Evolutionary conservation across 352 stramenopile species (phyloP).

Genomic region (Pythium scleroteichum): DNA sequence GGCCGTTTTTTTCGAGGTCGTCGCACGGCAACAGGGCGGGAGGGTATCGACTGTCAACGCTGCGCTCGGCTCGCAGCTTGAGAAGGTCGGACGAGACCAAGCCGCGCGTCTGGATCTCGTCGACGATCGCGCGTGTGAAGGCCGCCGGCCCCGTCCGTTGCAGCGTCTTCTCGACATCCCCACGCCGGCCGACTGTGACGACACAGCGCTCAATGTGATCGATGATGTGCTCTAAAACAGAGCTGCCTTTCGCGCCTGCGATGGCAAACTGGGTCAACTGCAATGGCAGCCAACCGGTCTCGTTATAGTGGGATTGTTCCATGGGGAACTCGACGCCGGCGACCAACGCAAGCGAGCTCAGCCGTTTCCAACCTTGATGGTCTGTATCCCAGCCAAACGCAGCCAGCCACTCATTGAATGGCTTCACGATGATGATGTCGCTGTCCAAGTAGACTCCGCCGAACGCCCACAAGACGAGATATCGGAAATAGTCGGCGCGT

Average conservation of each 20-base stretch:
- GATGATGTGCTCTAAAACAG: not conserved
- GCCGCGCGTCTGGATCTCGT: slow-evolving; percentile 5
- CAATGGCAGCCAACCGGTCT: slow-evolving; percentile 11
- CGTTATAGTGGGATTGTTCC: slow-evolving; percentile 7
- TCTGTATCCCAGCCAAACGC: slow-evolving; percentile 12
- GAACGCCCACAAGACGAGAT: slow-evolving; percentile 10
- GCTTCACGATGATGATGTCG: slow-evolving; percentile 8
- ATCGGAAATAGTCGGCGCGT: slow-evolving; percentile 22
- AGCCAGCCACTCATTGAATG: slow-evolving; percentile 10
- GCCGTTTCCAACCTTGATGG: not conserved
- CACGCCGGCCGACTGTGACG: not conserved
- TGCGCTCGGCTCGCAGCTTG: not conserved
- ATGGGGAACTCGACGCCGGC: slow-evolving; percentile 15
- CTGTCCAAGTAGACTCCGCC: slow-evolving; percentile 20
- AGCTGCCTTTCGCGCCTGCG: slow-evolving; percentile 1
- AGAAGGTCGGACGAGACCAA: not conserved
- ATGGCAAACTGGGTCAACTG: slow-evolving; percentile 26
- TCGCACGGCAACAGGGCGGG: slow-evolving; percentile 4
- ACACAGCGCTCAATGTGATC: slow-evolving; percentile 12
- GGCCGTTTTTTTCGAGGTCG: slow-evolving; percentile 18
- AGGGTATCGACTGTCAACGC: slow-evolving; percentile 8
- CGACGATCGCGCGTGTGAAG: slow-evolving; percentile 17
- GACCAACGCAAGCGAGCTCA: not conserved
- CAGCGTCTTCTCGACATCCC: slow-evolving; percentile 15
- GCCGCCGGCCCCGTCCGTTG: slow-evolving; percentile 14